Evolutionary conservation across 169 alveolate species (phyloP), one percentile per base, ranked within the genome.

Genomic region (Plasmodium chabaudi): DNA sequence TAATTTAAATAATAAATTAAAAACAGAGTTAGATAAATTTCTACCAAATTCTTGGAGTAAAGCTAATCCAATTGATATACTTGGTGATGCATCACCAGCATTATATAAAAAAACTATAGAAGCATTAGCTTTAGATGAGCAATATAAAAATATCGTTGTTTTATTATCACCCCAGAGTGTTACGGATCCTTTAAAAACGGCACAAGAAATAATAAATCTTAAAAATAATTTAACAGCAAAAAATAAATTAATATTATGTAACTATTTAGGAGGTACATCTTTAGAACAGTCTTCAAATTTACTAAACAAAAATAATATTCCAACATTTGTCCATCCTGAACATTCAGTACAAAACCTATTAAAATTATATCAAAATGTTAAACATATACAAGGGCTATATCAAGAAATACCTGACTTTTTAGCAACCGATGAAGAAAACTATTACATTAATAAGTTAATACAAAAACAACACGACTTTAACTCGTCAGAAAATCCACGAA

Each of bases 31-130:
- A 82, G 91, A 91, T 69, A 61, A 68, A 27, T 88, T 93, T 46
- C 87, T 93, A 46, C 96, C 97, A 1, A 63, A 89, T 0, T 93
- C 95, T 60, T 95, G 96, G 95, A 86, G 95, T 82, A 91, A 89
- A 34, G 77, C 92, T 27, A 95, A 95, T 60, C 97, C 97, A 12
- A 64, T 95, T n/a, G 97, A 95, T 49, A 93, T 95, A 63, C 70
- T 95, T 51, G 97, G 97, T 9, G 97, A 94, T 91, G 97, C 97
- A 23, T 84, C 94, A 23, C 95, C 94, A 10, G 63, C 77, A 69
- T 79, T 88, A 61, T 94, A 94, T 91, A 93, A 91, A 56, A 88
- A 93, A 63, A 82, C 94, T 27, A 57, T 94, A 44, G 92, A 88
- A 82, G 70, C 92, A n/a, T 63, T 92, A 60, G 73, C 90, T 61